phyloP scores from a whole-genome alignment of 306 rosid genomes.

The Mucuna pruriens region DNA sequence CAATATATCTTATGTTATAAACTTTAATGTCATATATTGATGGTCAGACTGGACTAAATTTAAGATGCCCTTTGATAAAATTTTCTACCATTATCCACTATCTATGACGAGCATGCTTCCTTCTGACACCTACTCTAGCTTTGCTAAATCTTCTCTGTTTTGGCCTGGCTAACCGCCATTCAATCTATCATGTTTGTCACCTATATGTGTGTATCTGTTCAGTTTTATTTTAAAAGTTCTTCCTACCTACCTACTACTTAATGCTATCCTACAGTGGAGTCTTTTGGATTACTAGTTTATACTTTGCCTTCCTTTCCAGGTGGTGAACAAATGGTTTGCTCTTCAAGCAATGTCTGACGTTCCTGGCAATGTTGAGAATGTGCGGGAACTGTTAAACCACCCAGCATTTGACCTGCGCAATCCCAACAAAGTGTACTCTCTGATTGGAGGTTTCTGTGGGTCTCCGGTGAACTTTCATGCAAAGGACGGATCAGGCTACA shows the following conservation, averaged over 20 bases:
- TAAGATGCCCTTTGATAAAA: neutral
- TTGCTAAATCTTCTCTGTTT: neutral
- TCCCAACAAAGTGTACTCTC: slow-evolving; percentile 98
- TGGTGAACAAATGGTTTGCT: slow-evolving; percentile 95
- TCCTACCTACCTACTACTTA: slow-evolving; percentile 18
- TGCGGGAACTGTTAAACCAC: slow-evolving; percentile 74
- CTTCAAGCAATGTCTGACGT: slow-evolving; percentile 92
- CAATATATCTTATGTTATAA: slow-evolving; percentile 13
- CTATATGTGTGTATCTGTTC: neutral
- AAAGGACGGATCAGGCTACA: slow-evolving; percentile 93
- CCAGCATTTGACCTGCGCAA: slow-evolving; percentile 90
- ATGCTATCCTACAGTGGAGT: neutral
- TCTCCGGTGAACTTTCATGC: slow-evolving; percentile 91
- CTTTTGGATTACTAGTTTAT: slow-evolving; percentile 4
- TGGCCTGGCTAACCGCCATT: slow-evolving; percentile 7
- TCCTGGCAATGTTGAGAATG: slow-evolving; percentile 86
- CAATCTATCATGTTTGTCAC: neutral
- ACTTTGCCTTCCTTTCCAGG: slow-evolving; percentile 53
- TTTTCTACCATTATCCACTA: slow-evolving; percentile 15
- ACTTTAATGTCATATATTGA: neutral
- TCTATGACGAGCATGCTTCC: neutral
- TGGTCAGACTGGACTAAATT: slow-evolving; percentile 16
- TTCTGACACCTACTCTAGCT: slow-evolving; percentile 12
- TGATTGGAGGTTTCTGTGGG: slow-evolving; percentile 92
- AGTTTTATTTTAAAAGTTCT: neutral